phyloP scores from a whole-genome alignment of 768 basidiomycete genomes.

The Tylopilus intermedius region DNA sequence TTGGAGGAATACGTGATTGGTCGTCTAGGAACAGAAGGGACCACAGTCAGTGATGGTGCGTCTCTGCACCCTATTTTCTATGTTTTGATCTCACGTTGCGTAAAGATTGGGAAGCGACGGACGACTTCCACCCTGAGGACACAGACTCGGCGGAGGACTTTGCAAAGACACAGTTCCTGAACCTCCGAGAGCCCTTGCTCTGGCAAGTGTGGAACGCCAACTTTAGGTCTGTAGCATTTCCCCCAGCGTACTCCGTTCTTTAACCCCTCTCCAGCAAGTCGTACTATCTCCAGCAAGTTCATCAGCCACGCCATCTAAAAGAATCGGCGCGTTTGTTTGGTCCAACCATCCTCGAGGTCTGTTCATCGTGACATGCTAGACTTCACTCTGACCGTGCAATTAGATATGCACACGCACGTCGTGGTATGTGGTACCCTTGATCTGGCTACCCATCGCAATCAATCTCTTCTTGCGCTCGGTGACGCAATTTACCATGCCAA shows the following conservation, averaged over 20 bases:
- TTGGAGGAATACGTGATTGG: slow-evolving; percentile 85
- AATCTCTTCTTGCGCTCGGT: slow-evolving; percentile 82
- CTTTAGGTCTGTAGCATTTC: slow-evolving; percentile 55
- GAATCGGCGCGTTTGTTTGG: slow-evolving; percentile 87
- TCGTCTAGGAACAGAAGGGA: slow-evolving; percentile 68
- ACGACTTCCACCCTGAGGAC: slow-evolving; percentile 88
- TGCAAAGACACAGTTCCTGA: slow-evolving; percentile 86
- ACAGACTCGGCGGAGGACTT: slow-evolving; percentile 80
- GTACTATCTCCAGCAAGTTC: slow-evolving; percentile 94
- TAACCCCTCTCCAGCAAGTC: slow-evolving; percentile 58
- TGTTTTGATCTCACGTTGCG: slow-evolving; percentile 7
- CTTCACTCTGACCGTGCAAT: not conserved
- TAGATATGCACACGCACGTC: slow-evolving; percentile 78
- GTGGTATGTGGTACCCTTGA: slow-evolving; percentile 89
- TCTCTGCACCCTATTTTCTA: slow-evolving; percentile 9
- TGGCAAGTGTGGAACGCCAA: slow-evolving; percentile 84
- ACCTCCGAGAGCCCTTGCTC: slow-evolving; percentile 79
- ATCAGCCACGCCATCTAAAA: slow-evolving; percentile 86
- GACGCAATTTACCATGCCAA: slow-evolving; percentile 69
- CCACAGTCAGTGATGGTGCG: slow-evolving; percentile 74
- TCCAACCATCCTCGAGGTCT: slow-evolving; percentile 72
- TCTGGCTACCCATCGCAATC: slow-evolving; percentile 85
- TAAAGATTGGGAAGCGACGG: slow-evolving; percentile 82
- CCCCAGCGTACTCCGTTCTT: not conserved
- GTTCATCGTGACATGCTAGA: slow-evolving; percentile 8